These are phyloP conservation scores for Penicillium canariense DNA, from an alignment of 495 filamentous ascomycete genomes.

Conservation along the genomic window DNA sequence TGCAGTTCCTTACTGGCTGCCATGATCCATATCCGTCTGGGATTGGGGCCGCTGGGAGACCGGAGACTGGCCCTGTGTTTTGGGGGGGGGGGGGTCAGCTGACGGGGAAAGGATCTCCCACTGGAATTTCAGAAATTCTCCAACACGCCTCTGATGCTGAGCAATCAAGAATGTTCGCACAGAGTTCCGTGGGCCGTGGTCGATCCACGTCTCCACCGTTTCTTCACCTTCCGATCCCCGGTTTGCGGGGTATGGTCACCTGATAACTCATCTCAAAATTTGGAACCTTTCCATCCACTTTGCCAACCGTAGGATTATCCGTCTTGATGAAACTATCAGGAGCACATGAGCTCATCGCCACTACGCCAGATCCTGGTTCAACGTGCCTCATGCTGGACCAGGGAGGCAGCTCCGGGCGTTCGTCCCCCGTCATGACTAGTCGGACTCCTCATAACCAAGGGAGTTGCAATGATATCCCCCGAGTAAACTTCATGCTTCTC, in stretches of 20 bases:
- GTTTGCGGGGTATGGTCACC: conserved; percentile 29
- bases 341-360: neutral
- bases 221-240: conserved; percentile 8
- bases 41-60: neutral
- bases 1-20: conserved; percentile 13
- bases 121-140: neutral
- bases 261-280: conserved; percentile 10
- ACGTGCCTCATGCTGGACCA: neutral
- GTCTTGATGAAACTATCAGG: no score
- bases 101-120: conserved; percentile 8
- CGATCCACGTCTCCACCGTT: conserved; percentile 24
- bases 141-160: neutral
- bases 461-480: conserved; percentile 21
- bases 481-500: conserved; percentile 27
- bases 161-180: neutral
- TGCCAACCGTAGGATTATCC: no score
- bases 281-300: no score
- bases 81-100: neutral
- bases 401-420: neutral
- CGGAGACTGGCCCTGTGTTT: no score
- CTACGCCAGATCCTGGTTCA: neutral
- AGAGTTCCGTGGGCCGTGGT: conserved; percentile 17
- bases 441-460: conserved; percentile 2
- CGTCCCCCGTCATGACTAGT: conserved; percentile 9
- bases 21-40: conserved; percentile 8